phyloP scores from a whole-genome alignment of 805 yeast genomes.

The Teunomyces stri region DNA sequence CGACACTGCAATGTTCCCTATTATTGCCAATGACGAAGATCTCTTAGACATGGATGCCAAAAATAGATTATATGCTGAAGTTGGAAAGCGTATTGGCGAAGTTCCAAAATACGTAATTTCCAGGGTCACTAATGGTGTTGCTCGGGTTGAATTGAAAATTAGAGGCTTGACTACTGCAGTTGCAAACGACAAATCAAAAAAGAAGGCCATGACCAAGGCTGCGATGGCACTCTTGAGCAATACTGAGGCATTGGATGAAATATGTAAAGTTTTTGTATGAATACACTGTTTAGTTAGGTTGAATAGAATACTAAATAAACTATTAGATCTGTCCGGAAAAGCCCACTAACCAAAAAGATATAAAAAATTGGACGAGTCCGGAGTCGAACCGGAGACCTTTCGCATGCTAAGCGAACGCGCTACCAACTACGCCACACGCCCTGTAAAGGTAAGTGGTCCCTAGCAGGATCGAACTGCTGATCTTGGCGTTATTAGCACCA shows the following conservation, averaged over 20 bases:
- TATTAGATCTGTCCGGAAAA: no score
- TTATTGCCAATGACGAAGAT: constrained; percentile 22
- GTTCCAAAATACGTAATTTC: constrained; percentile 30
- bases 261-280: constrained; percentile 3
- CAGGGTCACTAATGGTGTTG: constrained; percentile 6
- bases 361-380: constrained; percentile 62
- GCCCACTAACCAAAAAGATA: background rate
- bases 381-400: constrained; percentile 79
- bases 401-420: constrained; percentile 82
- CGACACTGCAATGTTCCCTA: constrained; percentile 22
- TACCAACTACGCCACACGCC: constrained; percentile 85
- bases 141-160: constrained; percentile 24
- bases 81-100: constrained; percentile 34
- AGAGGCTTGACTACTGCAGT: constrained; percentile 27
- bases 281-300: background rate
- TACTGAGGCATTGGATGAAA: constrained; percentile 16
- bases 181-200: constrained; percentile 36
- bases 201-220: constrained; percentile 39
- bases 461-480: constrained; percentile 47
- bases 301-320: no score
- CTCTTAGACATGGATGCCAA: constrained; percentile 35
- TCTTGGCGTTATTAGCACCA: constrained; percentile 56
- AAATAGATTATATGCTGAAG: constrained; percentile 37
- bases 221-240: constrained; percentile 36
- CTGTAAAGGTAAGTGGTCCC: constrained; percentile 27